Conservation (phyloP, 306 rosid species). For the Trifolium repens region DNA sequence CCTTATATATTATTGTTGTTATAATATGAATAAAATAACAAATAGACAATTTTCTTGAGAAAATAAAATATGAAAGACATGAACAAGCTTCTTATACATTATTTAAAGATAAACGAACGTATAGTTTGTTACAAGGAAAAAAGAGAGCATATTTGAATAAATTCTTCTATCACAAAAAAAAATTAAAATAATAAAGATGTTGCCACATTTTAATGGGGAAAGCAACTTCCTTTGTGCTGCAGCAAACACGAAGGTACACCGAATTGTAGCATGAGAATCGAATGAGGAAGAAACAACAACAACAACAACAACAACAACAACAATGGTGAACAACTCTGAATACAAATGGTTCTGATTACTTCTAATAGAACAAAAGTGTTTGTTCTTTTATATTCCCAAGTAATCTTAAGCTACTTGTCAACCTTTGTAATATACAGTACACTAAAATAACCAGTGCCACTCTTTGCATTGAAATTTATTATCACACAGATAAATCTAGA, state of each 20-base stretch:
- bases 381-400: not conserved
- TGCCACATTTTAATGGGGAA: not conserved
- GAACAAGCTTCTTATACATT: not conserved
- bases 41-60: not conserved
- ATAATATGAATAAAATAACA: not conserved
- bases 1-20: not conserved
- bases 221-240: not conserved
- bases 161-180: not conserved
- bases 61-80: not conserved
- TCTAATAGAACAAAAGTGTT: not conserved
- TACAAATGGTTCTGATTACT: not conserved
- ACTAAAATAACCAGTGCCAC: not conserved
- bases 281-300: not conserved
- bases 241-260: not conserved
- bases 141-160: not conserved
- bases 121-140: not conserved
- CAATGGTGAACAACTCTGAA: not conserved
- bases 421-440: not conserved
- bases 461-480: slow-evolving; percentile 7
- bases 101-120: not conserved
- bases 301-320: not conserved
- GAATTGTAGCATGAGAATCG: not conserved
- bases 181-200: too few relatives aligned
- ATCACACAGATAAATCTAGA: slow-evolving; percentile 1
- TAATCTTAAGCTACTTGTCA: not conserved